Evolutionary conservation across 176 grass and related monocot species (phyloP), one percentile per base, ranked within the genome.

Genomic region (Bothriochloa decipiens): DNA sequence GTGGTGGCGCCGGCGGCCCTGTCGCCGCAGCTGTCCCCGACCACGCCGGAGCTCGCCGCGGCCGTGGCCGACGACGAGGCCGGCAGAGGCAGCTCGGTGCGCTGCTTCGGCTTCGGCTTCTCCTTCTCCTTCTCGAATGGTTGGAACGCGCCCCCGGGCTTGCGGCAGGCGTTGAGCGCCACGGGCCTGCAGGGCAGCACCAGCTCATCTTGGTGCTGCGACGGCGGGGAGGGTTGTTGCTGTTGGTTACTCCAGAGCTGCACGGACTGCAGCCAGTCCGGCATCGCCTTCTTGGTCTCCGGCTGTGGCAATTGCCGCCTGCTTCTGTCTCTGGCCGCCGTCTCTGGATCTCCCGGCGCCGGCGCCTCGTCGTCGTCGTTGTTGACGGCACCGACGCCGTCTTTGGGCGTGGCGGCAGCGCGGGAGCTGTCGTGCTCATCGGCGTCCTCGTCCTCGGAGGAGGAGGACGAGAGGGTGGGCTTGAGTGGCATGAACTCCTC

Each of bases 401-500:
- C 43, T n/a, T 79, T 42, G 12, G 65, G 74, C 26, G 33, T 79
- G 55, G 43, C 32, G 18, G 78, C 61, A 2, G 4, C 27, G 17
- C 18, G 78, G 29, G 74, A 47, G 78, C 84, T 89, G 39, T 87
- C 88, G 47, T 81, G 65, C 26, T 90, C 90, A 1, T 82, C 90
- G 50, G 82, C 86, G 4, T 88, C 88, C 4, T 76, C 88, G 36
- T 79, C 81, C 3, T 14, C 12, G 4, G 79, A 88, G 43, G 87
- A 82, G 28, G 88, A 92, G 43, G 82, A 90, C 6, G 89, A 88
- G 8, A 86, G 83, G 84, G 83, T 92, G 52, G 95, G 95, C 68
- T 98, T 98, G 61, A 98, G 86, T 28, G 92, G 91, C 64, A 98
- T 98, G 71, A 98, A 95, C 92, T 98, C 95, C 84, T 98, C 95